A percentile compares a stretch with the other conserved stretches of the same genome.
Evolutionary conservation across 1,139 yeast species (phyloP).

Genomic region (Geotrichum aggregatum): DNA sequence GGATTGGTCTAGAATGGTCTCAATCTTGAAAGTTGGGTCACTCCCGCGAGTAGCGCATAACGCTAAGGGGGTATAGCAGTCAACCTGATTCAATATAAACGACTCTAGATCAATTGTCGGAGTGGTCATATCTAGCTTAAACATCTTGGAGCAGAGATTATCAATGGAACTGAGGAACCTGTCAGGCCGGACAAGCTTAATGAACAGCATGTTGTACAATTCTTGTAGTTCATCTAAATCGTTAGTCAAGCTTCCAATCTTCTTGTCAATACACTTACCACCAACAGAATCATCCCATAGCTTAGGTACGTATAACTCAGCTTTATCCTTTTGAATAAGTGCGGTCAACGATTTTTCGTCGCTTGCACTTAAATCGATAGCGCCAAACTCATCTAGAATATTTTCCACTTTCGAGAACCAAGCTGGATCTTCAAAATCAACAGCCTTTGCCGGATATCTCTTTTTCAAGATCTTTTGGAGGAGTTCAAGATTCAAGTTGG

Average conservation of each 20-base stretch:
- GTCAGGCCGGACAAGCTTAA: slow-evolving; percentile 29
- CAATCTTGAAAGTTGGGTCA: slow-evolving; percentile 62
- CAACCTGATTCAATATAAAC: slow-evolving; percentile 25
- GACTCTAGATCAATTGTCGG: slow-evolving; percentile 20
- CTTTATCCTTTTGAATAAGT: slow-evolving; percentile 49
- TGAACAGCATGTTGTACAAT: slow-evolving; percentile 24
- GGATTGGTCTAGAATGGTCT: slow-evolving; percentile 41
- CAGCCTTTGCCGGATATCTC: slow-evolving; percentile 6
- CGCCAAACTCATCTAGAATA: slow-evolving; percentile 19
- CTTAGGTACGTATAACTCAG: slow-evolving; percentile 13
- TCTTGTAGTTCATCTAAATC: slow-evolving; percentile 24
- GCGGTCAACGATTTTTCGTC: slow-evolving; percentile 92
- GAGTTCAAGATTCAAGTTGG: slow-evolving; percentile 18
- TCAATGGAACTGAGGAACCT: slow-evolving; percentile 25
- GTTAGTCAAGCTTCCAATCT: slow-evolving; percentile 3
- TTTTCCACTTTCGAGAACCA: slow-evolving; percentile 18
- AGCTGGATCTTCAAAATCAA: slow-evolving; percentile 15
- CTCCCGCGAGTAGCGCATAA: slow-evolving; percentile 58
- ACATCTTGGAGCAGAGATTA: slow-evolving; percentile 19
- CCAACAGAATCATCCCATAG: slow-evolving; percentile 20
- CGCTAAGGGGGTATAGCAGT: slow-evolving; percentile 43
- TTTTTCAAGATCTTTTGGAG: slow-evolving; percentile 19
- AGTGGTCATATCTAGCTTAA: neutral
- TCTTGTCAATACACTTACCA: slow-evolving; percentile 3
- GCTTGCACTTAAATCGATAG: slow-evolving; percentile 23